Base-by-base conservation (phyloP, 2,329 filamentous ascomycete genomes). In the Trichoderma polysporum region DNA sequence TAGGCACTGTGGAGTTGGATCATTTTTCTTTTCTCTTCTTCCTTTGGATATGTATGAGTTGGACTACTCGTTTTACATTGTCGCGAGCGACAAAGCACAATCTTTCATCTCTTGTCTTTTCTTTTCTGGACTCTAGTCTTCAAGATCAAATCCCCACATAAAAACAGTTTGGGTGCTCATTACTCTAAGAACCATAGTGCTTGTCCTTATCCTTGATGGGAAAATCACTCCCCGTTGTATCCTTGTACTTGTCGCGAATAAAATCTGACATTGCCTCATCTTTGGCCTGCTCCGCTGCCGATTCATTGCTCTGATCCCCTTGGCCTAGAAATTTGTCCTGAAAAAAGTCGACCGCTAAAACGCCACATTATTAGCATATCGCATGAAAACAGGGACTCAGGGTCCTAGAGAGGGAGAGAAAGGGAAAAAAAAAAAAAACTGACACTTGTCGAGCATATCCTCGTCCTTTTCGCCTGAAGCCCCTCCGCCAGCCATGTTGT, bases 381-480 rank as follows among this genome's bases (percentile, higher is more conserved):
- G n/a, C n/a, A n/a, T n/a, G n/a, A n/a, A n/a, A n/a, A n/a, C n/a
- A n/a, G n/a, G n/a, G n/a, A n/a, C n/a, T n/a, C n/a, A n/a, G n/a
- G n/a, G n/a, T n/a, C n/a, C n/a, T n/a, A n/a, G n/a, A n/a, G n/a
- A n/a, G n/a, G n/a, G n/a, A n/a, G n/a, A n/a, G n/a, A n/a, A n/a
- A n/a, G n/a, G 9, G 1, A 47, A 22, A 27, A 3, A 9, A 8
- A n/a, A 13, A 29, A 25, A 7, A 9, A 13, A 39, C 68, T 27
- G 69, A 92, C 91, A 89, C 82, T 95, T 95, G 81, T 95, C 92
- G 61, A 95, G 86, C n/a, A 78, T 80, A 74, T 94, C 91, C 78
- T 95, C 91, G 72, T 93, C 91, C 86, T 92, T 89, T 85, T 94
- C 92, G 75, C 89, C 88, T 78, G 91, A 82, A 37, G 79, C 79